A percentile compares a stretch with the other conserved stretches of the same genome.
Conservation (phyloP, 495 filamentous ascomycete species). For the Hyaloscypha variabilis region DNA sequence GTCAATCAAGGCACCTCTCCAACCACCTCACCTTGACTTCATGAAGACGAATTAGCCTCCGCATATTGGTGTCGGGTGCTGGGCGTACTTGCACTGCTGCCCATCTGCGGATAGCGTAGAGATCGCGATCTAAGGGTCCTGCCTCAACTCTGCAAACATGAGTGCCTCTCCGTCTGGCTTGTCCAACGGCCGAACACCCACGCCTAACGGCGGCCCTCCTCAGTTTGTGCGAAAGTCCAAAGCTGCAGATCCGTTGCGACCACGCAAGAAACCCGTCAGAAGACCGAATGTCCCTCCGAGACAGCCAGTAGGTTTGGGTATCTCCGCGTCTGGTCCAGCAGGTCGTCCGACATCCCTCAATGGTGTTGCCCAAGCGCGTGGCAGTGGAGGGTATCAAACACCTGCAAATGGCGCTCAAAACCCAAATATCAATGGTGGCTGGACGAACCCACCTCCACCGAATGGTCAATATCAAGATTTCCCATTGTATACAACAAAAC, state of each 20-base stretch:
- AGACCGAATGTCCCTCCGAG: conserved; percentile 32
- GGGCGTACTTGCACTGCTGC: conserved; percentile 4
- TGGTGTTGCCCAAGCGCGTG: conserved; percentile 9
- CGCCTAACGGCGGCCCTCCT: conserved; percentile 35
- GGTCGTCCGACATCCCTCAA: conserved; percentile 14
- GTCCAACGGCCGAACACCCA: conserved; percentile 48
- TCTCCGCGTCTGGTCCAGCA: conserved; percentile 14
- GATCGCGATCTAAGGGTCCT: not conserved
- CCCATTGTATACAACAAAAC: conserved; percentile 79
- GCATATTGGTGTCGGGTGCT: conserved; percentile 7
- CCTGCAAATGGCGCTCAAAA: conserved; percentile 33
- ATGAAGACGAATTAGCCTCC: not conserved
- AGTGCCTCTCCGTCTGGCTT: conserved; percentile 57
- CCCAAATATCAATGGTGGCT: conserved; percentile 56
- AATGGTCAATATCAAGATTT: conserved; percentile 61
- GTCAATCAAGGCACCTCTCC: not conserved
- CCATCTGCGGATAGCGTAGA: not conserved
- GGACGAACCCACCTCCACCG: conserved; percentile 56
- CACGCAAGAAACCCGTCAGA: conserved; percentile 55
- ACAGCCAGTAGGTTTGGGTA: conserved; percentile 32
- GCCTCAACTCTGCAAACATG: conserved; percentile 42
- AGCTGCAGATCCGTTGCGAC: conserved; percentile 67
- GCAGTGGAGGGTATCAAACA: conserved; percentile 12
- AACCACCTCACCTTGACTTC: conserved; percentile 2
- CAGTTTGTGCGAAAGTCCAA: conserved; percentile 49